phyloP scores from a whole-genome alignment of 352 stramenopile species.

The Thalassiosira livingstoniorum region DNA sequence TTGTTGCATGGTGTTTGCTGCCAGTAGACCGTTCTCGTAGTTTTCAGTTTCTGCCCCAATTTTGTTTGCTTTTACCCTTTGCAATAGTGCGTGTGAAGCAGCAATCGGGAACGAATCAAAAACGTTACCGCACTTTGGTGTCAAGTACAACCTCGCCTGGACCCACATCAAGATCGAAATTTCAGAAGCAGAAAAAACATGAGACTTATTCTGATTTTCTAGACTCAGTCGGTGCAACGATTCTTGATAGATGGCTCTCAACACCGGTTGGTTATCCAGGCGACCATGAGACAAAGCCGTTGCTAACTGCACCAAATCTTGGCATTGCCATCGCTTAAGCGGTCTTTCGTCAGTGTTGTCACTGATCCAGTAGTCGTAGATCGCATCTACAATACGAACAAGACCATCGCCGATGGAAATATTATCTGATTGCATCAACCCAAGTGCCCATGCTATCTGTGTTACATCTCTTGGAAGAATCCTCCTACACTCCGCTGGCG shows the following conservation, averaged over 20 bases:
- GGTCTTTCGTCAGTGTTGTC: constrained; percentile 25
- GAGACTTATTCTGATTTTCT: constrained; percentile 11
- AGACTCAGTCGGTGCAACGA: constrained; percentile 47
- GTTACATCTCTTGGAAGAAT: constrained; percentile 72
- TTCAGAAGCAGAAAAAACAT: constrained; percentile 69
- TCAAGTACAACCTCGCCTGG: constrained; percentile 78
- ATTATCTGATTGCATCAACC: constrained; percentile 78
- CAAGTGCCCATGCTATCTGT: constrained; percentile 80
- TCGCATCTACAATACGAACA: constrained; percentile 64
- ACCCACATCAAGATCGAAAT: constrained; percentile 79
- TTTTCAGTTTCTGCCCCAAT: constrained; percentile 7
- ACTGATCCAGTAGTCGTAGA: constrained; percentile 54
- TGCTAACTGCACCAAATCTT: constrained; percentile 75
- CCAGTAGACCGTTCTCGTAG: constrained; percentile 15
- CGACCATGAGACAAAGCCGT: constrained; percentile 72
- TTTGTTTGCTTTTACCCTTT: constrained; percentile 27
- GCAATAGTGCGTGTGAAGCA: constrained; percentile 50
- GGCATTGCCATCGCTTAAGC: constrained; percentile 65
- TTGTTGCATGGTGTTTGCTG: constrained; percentile 10
- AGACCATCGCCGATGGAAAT: constrained; percentile 66
- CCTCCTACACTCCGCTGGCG: not conserved
- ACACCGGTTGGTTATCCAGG: constrained; percentile 70
- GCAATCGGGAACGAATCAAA: constrained; percentile 66
- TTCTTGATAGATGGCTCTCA: constrained; percentile 74
- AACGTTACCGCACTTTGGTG: constrained; percentile 46